These are phyloP conservation scores for Suhomyces canberraensis DNA, from an alignment of 805 yeast genomes.

Conservation along the genomic window DNA sequence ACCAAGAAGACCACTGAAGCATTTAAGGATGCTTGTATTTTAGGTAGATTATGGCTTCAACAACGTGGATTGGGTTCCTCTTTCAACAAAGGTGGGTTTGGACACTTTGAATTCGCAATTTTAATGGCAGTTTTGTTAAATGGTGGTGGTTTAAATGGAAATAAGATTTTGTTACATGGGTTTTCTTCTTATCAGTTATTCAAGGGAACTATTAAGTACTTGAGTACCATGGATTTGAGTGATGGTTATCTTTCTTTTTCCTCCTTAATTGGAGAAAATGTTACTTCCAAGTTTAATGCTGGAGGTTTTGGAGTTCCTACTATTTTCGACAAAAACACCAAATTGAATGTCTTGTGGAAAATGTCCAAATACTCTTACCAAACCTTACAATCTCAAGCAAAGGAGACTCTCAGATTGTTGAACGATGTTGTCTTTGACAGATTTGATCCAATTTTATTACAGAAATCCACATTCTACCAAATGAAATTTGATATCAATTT, in stretches of 20 bases:
- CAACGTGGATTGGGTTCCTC: slow-evolving; percentile 79
- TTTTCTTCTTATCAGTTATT: slow-evolving; percentile 91
- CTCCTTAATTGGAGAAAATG: slow-evolving; percentile 47
- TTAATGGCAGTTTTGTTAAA: slow-evolving; percentile 76
- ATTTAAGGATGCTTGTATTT: slow-evolving; percentile 79
- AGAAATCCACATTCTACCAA: slow-evolving; percentile 48
- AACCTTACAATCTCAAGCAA: slow-evolving; percentile 61
- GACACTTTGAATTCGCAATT: slow-evolving; percentile 84
- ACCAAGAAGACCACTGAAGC: slow-evolving; percentile 73
- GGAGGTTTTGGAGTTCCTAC: slow-evolving; percentile 73
- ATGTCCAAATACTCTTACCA: slow-evolving; percentile 68
- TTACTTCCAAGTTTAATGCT: slow-evolving; percentile 41
- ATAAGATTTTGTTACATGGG: slow-evolving; percentile 76
- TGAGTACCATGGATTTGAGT: slow-evolving; percentile 76
- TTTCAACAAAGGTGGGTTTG: slow-evolving; percentile 75
- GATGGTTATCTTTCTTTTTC: slow-evolving; percentile 67
- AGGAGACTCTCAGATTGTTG: slow-evolving; percentile 61
- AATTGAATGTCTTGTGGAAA: slow-evolving; percentile 77
- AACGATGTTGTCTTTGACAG: slow-evolving; percentile 82
- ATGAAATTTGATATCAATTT: slow-evolving; percentile 67
- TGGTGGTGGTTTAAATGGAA: slow-evolving; percentile 79
- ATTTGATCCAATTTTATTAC: slow-evolving; percentile 73
- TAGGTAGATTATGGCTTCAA: slow-evolving; percentile 86
- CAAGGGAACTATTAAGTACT: slow-evolving; percentile 78
- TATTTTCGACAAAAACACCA: slow-evolving; percentile 70